Evolutionary conservation across 345 rosid species (phyloP).

Genomic region (Gossypium herbaceum): DNA sequence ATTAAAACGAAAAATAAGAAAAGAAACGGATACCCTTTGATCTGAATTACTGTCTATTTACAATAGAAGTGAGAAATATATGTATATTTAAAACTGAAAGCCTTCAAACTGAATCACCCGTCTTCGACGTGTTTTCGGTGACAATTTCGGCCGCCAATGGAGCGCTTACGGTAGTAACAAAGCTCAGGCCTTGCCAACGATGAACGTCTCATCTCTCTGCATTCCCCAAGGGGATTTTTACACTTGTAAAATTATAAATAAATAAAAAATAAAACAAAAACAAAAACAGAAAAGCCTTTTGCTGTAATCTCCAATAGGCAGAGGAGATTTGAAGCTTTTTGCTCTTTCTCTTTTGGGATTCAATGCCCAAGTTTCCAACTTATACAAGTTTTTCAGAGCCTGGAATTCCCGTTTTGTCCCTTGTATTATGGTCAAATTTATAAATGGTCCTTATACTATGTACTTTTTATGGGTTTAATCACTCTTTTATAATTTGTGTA

Average conservation of each 20-base stretch:
- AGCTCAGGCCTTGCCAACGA: constrained; percentile 47
- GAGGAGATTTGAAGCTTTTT: neutral
- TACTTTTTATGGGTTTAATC: too few species aligned
- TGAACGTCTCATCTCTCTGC: constrained; percentile 66
- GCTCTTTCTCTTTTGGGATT: neutral
- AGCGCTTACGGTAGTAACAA: constrained; percentile 37
- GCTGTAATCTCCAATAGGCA: neutral
- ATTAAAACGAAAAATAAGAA: neutral
- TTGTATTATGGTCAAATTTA: neutral
- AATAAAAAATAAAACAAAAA: neutral
- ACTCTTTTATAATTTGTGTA: too few species aligned
- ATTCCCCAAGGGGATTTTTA: constrained; percentile 47
- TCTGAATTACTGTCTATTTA: neutral
- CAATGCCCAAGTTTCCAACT: neutral
- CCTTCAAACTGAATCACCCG: constrained; percentile 55
- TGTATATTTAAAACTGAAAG: neutral
- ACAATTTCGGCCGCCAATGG: constrained; percentile 79
- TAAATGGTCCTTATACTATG: too few species aligned
- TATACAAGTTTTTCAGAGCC: neutral
- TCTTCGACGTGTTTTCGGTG: constrained; percentile 97
- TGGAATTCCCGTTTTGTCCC: neutral
- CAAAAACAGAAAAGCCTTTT: neutral
- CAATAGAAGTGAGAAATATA: neutral
- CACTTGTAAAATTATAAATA: neutral
- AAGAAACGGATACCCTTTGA: neutral